Percentiles rank a stretch among this genome's conserved stretches.
These are phyloP conservation scores for Blastomyces silverae DNA, from an alignment of 2,329 filamentous ascomycete genomes.

Conservation along the genomic window DNA sequence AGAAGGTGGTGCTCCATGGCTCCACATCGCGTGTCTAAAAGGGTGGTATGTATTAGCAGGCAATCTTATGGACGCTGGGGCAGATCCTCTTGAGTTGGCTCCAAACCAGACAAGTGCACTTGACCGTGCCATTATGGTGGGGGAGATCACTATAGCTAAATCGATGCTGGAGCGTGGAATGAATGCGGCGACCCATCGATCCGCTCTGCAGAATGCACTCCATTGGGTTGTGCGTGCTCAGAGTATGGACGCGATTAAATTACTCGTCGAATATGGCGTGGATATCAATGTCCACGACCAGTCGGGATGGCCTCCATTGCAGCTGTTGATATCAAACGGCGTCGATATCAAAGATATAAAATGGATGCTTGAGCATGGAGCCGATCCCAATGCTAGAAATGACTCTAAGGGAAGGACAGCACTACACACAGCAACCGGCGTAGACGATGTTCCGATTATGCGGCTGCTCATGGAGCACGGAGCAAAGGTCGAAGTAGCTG, in stretches of 20 bases:
- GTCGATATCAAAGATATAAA: background rate
- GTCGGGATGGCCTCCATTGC: background rate
- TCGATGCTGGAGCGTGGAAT: background rate
- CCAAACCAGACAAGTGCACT: background rate
- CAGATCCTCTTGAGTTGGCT: background rate
- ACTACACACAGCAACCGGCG: background rate
- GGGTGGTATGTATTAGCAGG: slow-evolving; percentile 3
- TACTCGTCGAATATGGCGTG: background rate
- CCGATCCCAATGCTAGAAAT: background rate
- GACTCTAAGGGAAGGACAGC: background rate
- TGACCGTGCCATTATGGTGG: background rate
- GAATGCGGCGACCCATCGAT: background rate
- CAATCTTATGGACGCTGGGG: background rate
- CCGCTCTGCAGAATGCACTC: background rate
- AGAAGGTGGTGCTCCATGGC: background rate
- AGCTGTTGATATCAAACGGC: background rate
- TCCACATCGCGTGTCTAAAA: background rate
- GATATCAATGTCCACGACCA: background rate
- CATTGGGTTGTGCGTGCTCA: background rate
- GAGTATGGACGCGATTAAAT: background rate
- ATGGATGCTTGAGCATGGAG: slow-evolving; percentile 1
- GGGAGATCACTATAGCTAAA: background rate
- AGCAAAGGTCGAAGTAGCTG: background rate
- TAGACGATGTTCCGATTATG: background rate
- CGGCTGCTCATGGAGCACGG: slow-evolving; percentile 1